Conservation (phyloP, 306 rosid genomes). For the Senna tora region DNA sequence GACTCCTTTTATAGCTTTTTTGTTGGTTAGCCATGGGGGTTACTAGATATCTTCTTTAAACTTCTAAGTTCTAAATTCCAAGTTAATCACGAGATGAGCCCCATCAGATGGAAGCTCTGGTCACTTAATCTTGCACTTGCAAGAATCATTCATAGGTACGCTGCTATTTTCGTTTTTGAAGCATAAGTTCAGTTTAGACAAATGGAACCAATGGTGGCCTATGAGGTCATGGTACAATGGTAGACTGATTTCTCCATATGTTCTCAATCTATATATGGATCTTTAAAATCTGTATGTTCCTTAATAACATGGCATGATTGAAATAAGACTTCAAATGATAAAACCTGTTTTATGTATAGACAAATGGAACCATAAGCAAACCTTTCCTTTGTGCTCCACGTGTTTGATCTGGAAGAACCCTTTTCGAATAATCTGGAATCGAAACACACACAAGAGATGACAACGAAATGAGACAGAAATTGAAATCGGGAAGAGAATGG, state of each 20-base stretch:
- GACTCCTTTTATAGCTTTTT: background rate
- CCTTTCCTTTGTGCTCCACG: constrained; percentile 90
- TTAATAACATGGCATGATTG: no score
- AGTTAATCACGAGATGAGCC: background rate
- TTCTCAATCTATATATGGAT: no score
- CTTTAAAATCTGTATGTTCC: no score
- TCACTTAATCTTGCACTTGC: constrained; percentile 6
- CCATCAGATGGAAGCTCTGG: background rate
- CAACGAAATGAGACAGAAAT: background rate
- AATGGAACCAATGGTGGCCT: no score
- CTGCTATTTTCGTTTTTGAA: background rate
- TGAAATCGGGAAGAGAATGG: background rate
- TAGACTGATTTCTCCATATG: no score
- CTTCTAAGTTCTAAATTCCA: background rate
- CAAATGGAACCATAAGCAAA: constrained; percentile 29
- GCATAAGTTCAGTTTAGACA: no score
- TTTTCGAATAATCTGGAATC: constrained; percentile 65
- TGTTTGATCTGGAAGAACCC: constrained; percentile 78
- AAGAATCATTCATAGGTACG: background rate
- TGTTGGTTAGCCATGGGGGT: constrained; percentile 1
- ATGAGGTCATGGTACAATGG: no score
- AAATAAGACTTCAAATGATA: no score
- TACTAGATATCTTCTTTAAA: background rate
- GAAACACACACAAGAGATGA: background rate
- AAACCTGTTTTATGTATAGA: no score